A percentile compares a stretch with the other conserved stretches of the same genome.
These are phyloP conservation scores for Trichosporon asahii DNA, from an alignment of 1,284 basidiomycete genomes.

Conservation along the genomic window DNA sequence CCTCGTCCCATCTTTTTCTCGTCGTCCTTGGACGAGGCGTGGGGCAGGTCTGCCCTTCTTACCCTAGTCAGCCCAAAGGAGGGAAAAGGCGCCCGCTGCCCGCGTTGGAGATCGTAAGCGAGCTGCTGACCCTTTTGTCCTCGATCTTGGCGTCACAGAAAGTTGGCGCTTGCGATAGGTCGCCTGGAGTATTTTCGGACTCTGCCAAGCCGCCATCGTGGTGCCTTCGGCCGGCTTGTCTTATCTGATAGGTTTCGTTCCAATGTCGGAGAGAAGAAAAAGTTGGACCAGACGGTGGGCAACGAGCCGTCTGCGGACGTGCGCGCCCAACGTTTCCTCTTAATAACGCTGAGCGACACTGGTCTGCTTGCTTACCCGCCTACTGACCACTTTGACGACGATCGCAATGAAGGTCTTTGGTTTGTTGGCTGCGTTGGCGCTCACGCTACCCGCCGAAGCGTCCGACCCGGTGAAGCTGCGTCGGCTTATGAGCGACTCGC, in stretches of 20 bases:
- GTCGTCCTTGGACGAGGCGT: no score
- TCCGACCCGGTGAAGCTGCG: constrained; percentile 14
- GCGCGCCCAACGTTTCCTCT: no score
- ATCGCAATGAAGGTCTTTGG: not conserved
- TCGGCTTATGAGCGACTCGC: constrained; percentile 16
- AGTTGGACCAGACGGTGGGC: not conserved
- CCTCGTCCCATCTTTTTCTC: constrained; percentile 7
- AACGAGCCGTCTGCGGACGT: not conserved
- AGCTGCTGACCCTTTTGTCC: not conserved
- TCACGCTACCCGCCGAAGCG: not conserved
- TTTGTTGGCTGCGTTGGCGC: not conserved
- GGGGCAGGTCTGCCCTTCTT: no score
- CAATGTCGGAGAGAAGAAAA: not conserved
- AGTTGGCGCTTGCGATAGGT: not conserved
- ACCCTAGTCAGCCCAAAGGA: no score
- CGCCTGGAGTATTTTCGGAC: not conserved
- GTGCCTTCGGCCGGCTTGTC: constrained; percentile 1
- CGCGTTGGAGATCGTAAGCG: not conserved
- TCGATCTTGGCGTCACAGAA: not conserved
- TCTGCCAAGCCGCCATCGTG: not conserved
- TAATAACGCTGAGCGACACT: not conserved
- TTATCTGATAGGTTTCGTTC: not conserved
- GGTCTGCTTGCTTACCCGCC: not conserved
- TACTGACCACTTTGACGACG: no score
- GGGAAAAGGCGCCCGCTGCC: no score